These are phyloP conservation scores for Irpex rosettiformis DNA, from an alignment of 1,284 basidiomycete species.

Conservation along the genomic window DNA sequence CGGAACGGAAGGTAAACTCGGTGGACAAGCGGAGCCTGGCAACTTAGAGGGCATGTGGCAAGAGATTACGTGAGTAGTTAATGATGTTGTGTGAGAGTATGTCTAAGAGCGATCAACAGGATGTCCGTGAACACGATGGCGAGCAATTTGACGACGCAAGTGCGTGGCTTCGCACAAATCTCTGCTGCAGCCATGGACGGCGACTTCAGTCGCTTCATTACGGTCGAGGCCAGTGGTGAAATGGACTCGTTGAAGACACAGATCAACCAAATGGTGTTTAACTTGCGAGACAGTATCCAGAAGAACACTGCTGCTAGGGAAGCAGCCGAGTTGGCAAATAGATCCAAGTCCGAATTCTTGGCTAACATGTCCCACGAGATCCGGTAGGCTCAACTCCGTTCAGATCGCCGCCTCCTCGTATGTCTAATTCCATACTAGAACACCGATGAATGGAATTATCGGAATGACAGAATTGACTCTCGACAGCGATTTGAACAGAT, in stretches of 20 bases:
- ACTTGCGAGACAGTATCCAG: slow-evolving; percentile 95
- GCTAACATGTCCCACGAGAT: slow-evolving; percentile 98
- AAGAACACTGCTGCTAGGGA: slow-evolving; percentile 98
- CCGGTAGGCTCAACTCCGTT: slow-evolving; percentile 48
- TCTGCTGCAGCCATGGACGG: slow-evolving; percentile 98
- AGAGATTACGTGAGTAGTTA: slow-evolving; percentile 85
- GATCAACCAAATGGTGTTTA: slow-evolving; percentile 99
- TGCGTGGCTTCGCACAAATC: slow-evolving; percentile 98
- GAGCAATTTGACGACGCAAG: slow-evolving; percentile 96
- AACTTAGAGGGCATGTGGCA: slow-evolving; percentile 98
- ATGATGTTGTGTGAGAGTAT: neutral
- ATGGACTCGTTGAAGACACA: slow-evolving; percentile 99
- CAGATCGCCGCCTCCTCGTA: slow-evolving; percentile 4
- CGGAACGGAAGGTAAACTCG: slow-evolving; percentile 94
- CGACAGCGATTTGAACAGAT: slow-evolving; percentile 86
- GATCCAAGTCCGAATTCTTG: slow-evolving; percentile 97
- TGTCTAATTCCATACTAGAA: slow-evolving; percentile 44
- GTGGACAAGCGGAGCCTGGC: slow-evolving; percentile 96
- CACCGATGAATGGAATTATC: slow-evolving; percentile 99
- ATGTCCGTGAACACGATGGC: slow-evolving; percentile 96
- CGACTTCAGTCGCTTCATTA: slow-evolving; percentile 99
- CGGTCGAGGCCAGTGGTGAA: slow-evolving; percentile 96
- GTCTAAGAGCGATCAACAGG: slow-evolving; percentile 29
- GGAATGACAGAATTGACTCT: slow-evolving; percentile 99
- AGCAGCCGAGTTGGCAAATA: slow-evolving; percentile 94